These are phyloP conservation scores for Nymphaea thermarum DNA, from an alignment of 164 flowering plant species.

Conservation along the genomic window DNA sequence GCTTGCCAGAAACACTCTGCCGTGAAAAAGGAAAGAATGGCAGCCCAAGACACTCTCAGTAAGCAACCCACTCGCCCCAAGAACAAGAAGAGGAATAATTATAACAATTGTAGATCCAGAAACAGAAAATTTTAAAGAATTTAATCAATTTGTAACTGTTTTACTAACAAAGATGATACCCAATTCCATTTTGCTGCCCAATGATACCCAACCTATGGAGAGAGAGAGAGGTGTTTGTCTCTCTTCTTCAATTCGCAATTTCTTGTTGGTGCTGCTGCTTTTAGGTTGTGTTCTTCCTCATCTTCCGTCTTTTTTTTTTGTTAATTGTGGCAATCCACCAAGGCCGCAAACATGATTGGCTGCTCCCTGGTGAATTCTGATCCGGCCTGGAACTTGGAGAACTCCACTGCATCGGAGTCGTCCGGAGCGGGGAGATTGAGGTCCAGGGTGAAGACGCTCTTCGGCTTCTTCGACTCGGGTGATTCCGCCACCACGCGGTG, in stretches of 20 bases:
- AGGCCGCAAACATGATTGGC: slow-evolving; percentile 38
- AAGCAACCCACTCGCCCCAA: neutral
- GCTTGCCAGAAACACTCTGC: neutral
- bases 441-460: slow-evolving; percentile 40
- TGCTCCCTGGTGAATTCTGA: slow-evolving; percentile 25
- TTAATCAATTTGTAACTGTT: neutral
- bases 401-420: slow-evolving; percentile 25
- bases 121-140: slow-evolving; percentile 2
- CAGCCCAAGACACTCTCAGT: neutral
- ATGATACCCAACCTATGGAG: neutral
- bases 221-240: neutral
- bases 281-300: neutral
- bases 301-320: neutral
- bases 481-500: slow-evolving; percentile 20
- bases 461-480: slow-evolving; percentile 12
- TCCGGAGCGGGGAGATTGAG: slow-evolving; percentile 81
- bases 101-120: neutral
- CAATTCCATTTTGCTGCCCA: slow-evolving; percentile 5
- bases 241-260: neutral
- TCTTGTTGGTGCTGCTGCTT: neutral
- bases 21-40: slow-evolving; percentile 7
- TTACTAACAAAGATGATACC: slow-evolving; percentile 3
- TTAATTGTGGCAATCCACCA: slow-evolving; percentile 69
- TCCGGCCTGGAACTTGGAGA: slow-evolving; percentile 4
- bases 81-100: neutral